phyloP scores from a whole-genome alignment of 2,329 filamentous ascomycete species.

The Hirsutella thompsonii region DNA sequence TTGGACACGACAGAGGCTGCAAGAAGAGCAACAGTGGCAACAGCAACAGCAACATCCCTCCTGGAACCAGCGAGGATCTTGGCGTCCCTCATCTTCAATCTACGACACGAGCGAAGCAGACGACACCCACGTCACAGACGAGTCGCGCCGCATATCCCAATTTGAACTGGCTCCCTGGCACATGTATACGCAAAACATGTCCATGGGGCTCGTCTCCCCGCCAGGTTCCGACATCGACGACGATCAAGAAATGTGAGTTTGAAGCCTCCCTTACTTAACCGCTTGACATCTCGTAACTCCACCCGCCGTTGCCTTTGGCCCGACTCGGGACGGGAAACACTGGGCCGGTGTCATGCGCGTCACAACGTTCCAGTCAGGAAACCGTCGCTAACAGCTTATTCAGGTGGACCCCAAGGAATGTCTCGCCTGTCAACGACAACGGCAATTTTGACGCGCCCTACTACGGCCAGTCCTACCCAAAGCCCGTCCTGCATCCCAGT shows the following conservation, averaged over 20 bases:
- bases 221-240: conserved; percentile 38
- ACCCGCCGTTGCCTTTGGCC: too few species aligned
- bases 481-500: too few species aligned
- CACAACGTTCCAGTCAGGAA: too few species aligned
- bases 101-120: conserved; percentile 25
- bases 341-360: too few species aligned
- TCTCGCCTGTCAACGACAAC: too few species aligned
- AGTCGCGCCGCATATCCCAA: conserved; percentile 23
- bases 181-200: conserved; percentile 17
- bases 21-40: not conserved
- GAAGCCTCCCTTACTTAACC: not conserved
- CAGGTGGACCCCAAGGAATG: too few species aligned
- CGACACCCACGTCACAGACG: conserved; percentile 17
- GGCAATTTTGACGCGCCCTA: too few species aligned
- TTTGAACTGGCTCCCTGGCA: conserved; percentile 13
- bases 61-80: conserved; percentile 12
- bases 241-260: conserved; percentile 26
- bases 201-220: conserved; percentile 38
- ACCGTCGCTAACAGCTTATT: too few species aligned
- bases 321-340: too few species aligned
- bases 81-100: conserved; percentile 43
- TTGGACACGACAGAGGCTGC: conserved; percentile 5
- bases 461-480: too few species aligned
- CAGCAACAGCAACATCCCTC: conserved; percentile 1
- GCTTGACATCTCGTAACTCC: not conserved